Conservation (phyloP, 495 filamentous ascomycete species). For the Bacidia gigantensis region DNA sequence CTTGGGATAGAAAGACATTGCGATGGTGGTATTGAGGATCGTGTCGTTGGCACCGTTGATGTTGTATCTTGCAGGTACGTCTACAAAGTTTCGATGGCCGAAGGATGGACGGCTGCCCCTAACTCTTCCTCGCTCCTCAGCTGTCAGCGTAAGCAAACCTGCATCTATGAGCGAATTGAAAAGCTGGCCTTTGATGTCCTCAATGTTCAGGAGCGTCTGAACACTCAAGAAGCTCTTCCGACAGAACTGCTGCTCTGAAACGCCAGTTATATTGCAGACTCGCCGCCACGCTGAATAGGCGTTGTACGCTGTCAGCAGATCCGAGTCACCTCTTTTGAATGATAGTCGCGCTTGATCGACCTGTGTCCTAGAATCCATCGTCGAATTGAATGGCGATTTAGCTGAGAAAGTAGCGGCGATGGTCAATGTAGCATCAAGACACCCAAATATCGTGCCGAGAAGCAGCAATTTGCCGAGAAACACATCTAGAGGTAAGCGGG, state of each 20-base stretch:
- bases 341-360: slow-evolving; percentile 61
- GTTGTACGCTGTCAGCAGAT: slow-evolving; percentile 83
- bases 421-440: slow-evolving; percentile 77
- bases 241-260: slow-evolving; percentile 73
- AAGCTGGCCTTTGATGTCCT: slow-evolving; percentile 87
- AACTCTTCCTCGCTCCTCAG: slow-evolving; percentile 50
- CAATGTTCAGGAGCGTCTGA: slow-evolving; percentile 76
- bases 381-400: slow-evolving; percentile 81
- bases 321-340: slow-evolving; percentile 75
- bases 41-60: slow-evolving; percentile 62
- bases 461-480: slow-evolving; percentile 89
- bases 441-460: slow-evolving; percentile 69
- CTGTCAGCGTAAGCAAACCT: slow-evolving; percentile 59
- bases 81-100: slow-evolving; percentile 62
- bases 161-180: slow-evolving; percentile 68
- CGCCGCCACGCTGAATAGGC: slow-evolving; percentile 81
- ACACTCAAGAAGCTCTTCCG: slow-evolving; percentile 77
- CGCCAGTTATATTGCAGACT: slow-evolving; percentile 48
- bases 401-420: slow-evolving; percentile 87
- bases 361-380: slow-evolving; percentile 67
- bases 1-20: slow-evolving; percentile 92
- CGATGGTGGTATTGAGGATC: slow-evolving; percentile 64
- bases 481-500: slow-evolving; percentile 80
- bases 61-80: slow-evolving; percentile 58
- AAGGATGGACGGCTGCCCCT: slow-evolving; percentile 39